phyloP scores from a whole-genome alignment of 208 protist species.

The Wallacemonas sp. region DNA sequence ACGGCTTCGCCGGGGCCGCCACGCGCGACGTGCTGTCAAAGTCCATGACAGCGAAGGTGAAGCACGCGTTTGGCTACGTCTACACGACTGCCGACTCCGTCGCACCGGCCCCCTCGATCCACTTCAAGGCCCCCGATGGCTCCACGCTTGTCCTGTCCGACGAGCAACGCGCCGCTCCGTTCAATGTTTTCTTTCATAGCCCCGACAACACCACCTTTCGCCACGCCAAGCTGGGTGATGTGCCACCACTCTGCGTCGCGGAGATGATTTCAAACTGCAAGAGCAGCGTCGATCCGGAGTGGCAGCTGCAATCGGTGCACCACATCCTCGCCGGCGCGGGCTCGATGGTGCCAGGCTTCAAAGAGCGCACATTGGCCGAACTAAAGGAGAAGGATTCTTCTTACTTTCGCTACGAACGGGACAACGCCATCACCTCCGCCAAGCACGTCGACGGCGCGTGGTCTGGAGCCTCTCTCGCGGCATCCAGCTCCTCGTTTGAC shows the following conservation, averaged over 20 bases:
- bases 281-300: slow-evolving; percentile 68
- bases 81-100: slow-evolving; percentile 15
- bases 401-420: slow-evolving; percentile 78
- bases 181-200: slow-evolving; percentile 62
- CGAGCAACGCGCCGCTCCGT: slow-evolving; percentile 37
- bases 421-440: slow-evolving; percentile 37
- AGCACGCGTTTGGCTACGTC: slow-evolving; percentile 35
- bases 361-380: slow-evolving; percentile 57
- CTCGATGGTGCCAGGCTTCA: slow-evolving; percentile 43
- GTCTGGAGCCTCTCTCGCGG: slow-evolving; percentile 75
- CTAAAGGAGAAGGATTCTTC: slow-evolving; percentile 60
- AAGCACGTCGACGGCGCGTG: slow-evolving; percentile 57
- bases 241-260: slow-evolving; percentile 26
- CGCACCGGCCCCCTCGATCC: slow-evolving; percentile 10
- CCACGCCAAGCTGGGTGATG: slow-evolving; percentile 7
- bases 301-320: slow-evolving; percentile 63
- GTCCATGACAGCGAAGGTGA: slow-evolving; percentile 28
- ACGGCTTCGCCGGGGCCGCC: slow-evolving; percentile 13
- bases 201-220: slow-evolving; percentile 11
- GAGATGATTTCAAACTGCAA: slow-evolving; percentile 53
- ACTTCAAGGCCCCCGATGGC: slow-evolving; percentile 50
- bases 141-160: slow-evolving; percentile 29
- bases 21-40: slow-evolving; percentile 15
- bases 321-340: slow-evolving; percentile 73
- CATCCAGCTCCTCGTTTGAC: slow-evolving; percentile 73